These are phyloP conservation scores for Besnoitia besnoiti DNA, from an alignment of 169 alveolate genomes.

Conservation along the genomic window DNA sequence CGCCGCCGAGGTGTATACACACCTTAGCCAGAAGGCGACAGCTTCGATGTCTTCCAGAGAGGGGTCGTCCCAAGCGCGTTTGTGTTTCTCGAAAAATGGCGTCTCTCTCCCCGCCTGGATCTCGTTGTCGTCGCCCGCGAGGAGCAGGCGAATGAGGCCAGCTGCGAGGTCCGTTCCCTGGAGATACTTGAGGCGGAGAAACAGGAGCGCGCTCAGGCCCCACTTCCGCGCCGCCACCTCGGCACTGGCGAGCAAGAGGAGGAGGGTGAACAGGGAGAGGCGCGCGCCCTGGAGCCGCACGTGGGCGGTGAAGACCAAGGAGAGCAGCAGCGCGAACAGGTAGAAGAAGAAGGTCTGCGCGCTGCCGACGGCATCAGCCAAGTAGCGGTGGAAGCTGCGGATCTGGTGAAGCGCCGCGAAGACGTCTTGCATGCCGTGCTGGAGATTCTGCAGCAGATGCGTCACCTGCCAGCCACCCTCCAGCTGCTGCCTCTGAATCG, in stretches of 20 bases:
- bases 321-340: slow-evolving; percentile 10
- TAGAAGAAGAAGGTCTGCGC: slow-evolving; percentile 16
- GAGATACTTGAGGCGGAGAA: too few relatives aligned
- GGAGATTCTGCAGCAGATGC: slow-evolving; percentile 51
- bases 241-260: slow-evolving; percentile 21
- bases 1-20: slow-evolving; percentile 10
- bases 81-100: too few relatives aligned
- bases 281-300: background rate
- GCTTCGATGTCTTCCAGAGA: background rate
- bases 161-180: background rate
- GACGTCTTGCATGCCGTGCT: slow-evolving; percentile 43
- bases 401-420: slow-evolving; percentile 57
- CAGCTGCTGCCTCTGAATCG: slow-evolving; percentile 48
- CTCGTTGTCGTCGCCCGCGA: background rate
- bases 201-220: slow-evolving; percentile 5
- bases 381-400: slow-evolving; percentile 30
- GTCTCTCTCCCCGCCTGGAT: background rate
- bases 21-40: background rate
- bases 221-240: slow-evolving; percentile 15
- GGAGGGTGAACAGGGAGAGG: slow-evolving; percentile 20
- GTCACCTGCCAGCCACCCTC: slow-evolving; percentile 53
- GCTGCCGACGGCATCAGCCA: slow-evolving; percentile 49
- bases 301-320: slow-evolving; percentile 20
- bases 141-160: background rate
- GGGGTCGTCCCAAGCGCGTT: background rate